A percentile compares a stretch with the other conserved stretches of the same genome.
phyloP scores from a whole-genome alignment of 441 rosid genomes.

The Pelargonium myrrhifolium region DNA sequence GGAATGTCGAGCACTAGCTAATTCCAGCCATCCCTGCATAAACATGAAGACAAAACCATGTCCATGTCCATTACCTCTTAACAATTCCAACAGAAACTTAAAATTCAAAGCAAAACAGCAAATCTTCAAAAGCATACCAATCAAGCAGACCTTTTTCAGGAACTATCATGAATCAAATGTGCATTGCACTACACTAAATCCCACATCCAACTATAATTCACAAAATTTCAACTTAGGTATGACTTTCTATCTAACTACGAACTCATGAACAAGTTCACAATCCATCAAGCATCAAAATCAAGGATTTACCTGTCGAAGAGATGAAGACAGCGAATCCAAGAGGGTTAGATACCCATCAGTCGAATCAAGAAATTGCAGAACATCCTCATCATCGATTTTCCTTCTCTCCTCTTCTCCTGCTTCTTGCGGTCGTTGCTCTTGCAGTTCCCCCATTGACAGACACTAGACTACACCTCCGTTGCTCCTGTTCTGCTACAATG shows the following conservation, averaged over 20 bases:
- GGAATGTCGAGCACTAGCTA: conserved; percentile 84
- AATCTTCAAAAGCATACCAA: neutral
- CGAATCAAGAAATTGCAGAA: conserved; percentile 73
- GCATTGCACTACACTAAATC: neutral
- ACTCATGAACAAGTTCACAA: neutral
- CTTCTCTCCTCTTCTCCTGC: conserved; percentile 25
- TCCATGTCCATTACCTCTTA: neutral
- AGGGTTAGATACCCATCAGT: conserved; percentile 50
- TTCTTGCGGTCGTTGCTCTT: conserved; percentile 5
- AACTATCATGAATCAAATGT: neutral
- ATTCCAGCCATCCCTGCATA: conserved; percentile 81
- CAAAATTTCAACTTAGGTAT: neutral
- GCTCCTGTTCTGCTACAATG: neutral
- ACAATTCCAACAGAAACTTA: too few species aligned
- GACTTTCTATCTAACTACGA: neutral
- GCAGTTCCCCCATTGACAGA: conserved; percentile 3
- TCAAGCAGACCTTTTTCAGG: conserved; percentile 1
- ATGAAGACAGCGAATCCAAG: conserved; percentile 49
- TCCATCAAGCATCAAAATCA: neutral
- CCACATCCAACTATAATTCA: neutral
- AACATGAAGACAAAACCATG: neutral
- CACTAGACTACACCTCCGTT: too few species aligned
- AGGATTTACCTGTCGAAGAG: conserved; percentile 60
- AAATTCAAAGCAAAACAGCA: neutral
- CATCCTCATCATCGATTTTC: conserved; percentile 12